Base-by-base conservation (phyloP, 2,329 filamentous ascomycete genomes). In the Akanthomyces dipterigenus region DNA sequence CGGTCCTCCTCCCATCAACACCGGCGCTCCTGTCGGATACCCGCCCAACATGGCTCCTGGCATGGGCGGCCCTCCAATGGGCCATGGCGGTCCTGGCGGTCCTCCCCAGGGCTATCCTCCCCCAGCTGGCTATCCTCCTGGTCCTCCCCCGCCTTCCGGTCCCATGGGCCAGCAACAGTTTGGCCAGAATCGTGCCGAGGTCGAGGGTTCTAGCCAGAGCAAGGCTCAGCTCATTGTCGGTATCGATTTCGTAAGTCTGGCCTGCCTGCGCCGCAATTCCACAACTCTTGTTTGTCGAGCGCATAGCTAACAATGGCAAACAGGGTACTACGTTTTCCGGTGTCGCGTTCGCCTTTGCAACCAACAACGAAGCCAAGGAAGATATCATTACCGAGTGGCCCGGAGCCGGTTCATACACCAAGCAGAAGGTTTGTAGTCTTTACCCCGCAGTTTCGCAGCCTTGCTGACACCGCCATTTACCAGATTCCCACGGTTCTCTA, bases 321-420 rank as follows among this genome's bases (percentile, higher is more conserved):
- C 55, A 96, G 91, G 91, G 95, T 67, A 99, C 95, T 20, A 99
- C 95, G 5, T 99, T 98, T 75, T 98, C 95, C 3, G 95, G 95
- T 73, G 93, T 98, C 65, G 95, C 95, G 40, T 97, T 96, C 73
- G 93, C 93, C 36, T 99, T 97, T 77, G 93, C 93, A 64, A 97
- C 93, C 63, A 97, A 97, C 78, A 96, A 93, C 68, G 93, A 97
- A 76, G 92, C 93, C 63, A 96, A 96, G 75, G 95, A 98, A 77
- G 93, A 98, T 75, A 98, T 98, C 70, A 99, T 99, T 70, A 96
- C 93, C 65, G 95, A 99, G 78, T 99, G 95, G 95, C 95, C 95
- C 28, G 95, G 95, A 68, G 93, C 95, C 40, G 95, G 95, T 67
- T 97, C 95, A 61, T 93, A 96, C 75, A 96, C 95, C 55, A 98